phyloP scores from a whole-genome alignment of 1,284 basidiomycete genomes.

The Apiotrichum brassicae region DNA sequence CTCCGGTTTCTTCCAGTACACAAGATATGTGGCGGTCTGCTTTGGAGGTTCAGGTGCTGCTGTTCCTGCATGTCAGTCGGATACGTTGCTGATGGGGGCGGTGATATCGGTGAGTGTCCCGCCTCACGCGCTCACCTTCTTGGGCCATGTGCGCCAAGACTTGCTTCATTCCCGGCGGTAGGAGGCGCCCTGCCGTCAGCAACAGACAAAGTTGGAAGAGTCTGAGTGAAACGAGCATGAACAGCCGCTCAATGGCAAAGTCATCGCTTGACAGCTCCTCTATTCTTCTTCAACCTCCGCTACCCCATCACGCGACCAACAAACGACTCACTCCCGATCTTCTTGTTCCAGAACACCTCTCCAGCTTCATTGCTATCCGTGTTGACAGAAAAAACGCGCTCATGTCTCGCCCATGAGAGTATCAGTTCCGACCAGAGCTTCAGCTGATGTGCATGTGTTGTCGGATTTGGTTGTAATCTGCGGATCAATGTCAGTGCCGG shows the following conservation, averaged over 20 bases:
- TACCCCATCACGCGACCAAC: too few relatives aligned
- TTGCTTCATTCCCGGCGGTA: slow-evolving; percentile 26
- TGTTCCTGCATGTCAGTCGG: slow-evolving; percentile 30
- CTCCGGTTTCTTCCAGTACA: slow-evolving; percentile 53
- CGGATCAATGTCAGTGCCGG: neutral
- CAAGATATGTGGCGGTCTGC: slow-evolving; percentile 38
- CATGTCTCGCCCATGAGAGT: slow-evolving; percentile 44
- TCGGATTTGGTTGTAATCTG: slow-evolving; percentile 50
- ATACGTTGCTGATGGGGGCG: too few relatives aligned
- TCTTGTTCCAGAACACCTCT: slow-evolving; percentile 42
- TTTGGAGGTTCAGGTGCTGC: slow-evolving; percentile 44
- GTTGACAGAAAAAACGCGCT: slow-evolving; percentile 47
- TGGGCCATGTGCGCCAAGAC: slow-evolving; percentile 37
- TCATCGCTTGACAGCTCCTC: neutral
- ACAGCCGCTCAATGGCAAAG: neutral
- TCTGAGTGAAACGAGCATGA: neutral
- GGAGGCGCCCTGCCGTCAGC: slow-evolving; percentile 25
- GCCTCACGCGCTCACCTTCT: slow-evolving; percentile 41
- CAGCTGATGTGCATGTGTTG: slow-evolving; percentile 49
- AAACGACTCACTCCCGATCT: slow-evolving; percentile 39
- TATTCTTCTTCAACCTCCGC: too few relatives aligned
- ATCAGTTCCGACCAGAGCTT: slow-evolving; percentile 49
- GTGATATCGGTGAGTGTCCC: too few relatives aligned
- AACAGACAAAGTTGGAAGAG: neutral
- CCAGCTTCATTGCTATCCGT: slow-evolving; percentile 30